A percentile compares a stretch with the other conserved stretches of the same genome.
Evolutionary conservation across 768 basidiomycete genomes (phyloP).

Genomic region (Termitomyces bulborhizus): DNA sequence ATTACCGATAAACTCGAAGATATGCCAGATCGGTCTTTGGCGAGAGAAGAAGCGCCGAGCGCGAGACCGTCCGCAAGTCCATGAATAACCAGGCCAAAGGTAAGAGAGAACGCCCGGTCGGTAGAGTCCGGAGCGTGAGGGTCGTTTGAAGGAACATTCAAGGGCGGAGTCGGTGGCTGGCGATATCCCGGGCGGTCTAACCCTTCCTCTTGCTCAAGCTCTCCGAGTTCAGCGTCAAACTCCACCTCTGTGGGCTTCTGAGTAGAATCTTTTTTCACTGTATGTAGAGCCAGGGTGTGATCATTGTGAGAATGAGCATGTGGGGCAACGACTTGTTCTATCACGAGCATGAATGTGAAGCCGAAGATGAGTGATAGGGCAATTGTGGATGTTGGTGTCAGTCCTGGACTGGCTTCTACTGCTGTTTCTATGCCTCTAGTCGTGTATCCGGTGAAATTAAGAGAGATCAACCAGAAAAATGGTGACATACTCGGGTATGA

Average conservation of each 20-base stretch:
- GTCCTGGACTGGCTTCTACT: conserved; percentile 27
- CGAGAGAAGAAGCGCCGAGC: conserved; percentile 70
- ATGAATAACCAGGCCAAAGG: conserved; percentile 83
- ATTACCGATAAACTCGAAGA: conserved; percentile 61
- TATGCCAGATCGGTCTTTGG: conserved; percentile 20
- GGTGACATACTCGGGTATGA: conserved; percentile 82
- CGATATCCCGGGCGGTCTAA: conserved; percentile 17
- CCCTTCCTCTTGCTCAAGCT: conserved; percentile 41
- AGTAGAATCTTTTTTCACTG: conserved; percentile 11
- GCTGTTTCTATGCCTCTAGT: conserved; percentile 71
- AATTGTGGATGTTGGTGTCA: conserved; percentile 46
- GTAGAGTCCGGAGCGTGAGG: conserved; percentile 18
- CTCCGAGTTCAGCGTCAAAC: conserved; percentile 61
- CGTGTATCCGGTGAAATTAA: neutral
- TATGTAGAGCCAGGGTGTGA: conserved; percentile 21
- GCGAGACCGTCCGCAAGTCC: conserved; percentile 90
- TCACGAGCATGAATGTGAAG: conserved; percentile 55
- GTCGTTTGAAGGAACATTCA: conserved; percentile 10
- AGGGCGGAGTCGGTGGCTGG: conserved; percentile 12
- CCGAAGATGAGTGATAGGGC: conserved; percentile 62
- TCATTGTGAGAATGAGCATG: conserved; percentile 37
- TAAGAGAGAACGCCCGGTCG: conserved; percentile 58
- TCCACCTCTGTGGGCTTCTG: conserved; percentile 28
- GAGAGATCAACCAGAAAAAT: neutral
- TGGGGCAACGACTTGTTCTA: conserved; percentile 57